A percentile compares a stretch with the other conserved stretches of the same genome.
phyloP scores from a whole-genome alignment of 2,329 filamentous ascomycete species.

The Penicillium sp. region DNA sequence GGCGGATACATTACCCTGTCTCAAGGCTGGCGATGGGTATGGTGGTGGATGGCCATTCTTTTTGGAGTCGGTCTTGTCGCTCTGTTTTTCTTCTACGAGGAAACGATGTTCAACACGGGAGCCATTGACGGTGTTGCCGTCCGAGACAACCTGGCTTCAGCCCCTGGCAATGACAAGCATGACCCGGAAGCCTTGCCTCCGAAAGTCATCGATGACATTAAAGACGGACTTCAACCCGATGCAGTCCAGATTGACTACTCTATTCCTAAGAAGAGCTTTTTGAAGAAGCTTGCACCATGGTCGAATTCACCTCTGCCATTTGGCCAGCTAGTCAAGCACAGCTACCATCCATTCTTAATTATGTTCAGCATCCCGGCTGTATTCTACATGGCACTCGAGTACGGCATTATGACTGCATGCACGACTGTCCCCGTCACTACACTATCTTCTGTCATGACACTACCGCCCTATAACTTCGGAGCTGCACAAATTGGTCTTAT shows the following conservation, averaged over 20 bases:
- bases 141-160: not conserved
- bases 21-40: constrained; percentile 53
- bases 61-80: constrained; percentile 39
- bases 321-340: constrained; percentile 22
- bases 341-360: constrained; percentile 30
- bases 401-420: constrained; percentile 40
- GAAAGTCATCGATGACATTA: not conserved
- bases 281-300: constrained; percentile 41
- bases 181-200: not conserved
- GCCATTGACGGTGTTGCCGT: constrained; percentile 5
- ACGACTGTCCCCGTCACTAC: constrained; percentile 39
- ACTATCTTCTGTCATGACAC: constrained; percentile 36
- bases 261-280: constrained; percentile 32
- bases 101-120: constrained; percentile 27
- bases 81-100: constrained; percentile 48
- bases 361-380: constrained; percentile 51
- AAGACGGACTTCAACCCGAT: not conserved
- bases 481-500: constrained; percentile 40
- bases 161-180: not conserved
- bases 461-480: constrained; percentile 43
- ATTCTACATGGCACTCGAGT: constrained; percentile 40
- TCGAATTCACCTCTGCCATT: constrained; percentile 16
- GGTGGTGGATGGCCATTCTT: constrained; percentile 48
- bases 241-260: constrained; percentile 7
- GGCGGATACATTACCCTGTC: constrained; percentile 34